Evolutionary conservation across 2,329 filamentous ascomycete species (phyloP).

Genomic region (Fusarium agapanthi): DNA sequence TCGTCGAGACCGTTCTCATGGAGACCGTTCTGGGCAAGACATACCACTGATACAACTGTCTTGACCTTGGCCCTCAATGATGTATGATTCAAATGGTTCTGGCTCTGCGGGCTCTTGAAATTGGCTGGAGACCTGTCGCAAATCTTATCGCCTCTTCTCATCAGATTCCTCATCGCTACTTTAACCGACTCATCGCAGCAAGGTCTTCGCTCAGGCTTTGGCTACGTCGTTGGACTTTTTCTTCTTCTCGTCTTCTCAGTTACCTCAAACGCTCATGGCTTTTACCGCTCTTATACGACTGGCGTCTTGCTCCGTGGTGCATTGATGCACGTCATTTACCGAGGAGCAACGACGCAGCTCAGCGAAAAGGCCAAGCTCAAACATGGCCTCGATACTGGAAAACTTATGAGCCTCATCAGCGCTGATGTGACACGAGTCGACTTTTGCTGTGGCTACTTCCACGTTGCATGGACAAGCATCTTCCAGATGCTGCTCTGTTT

Average conservation of each 20-base stretch:
- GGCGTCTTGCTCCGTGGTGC: conserved; percentile 10
- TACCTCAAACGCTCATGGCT: conserved; percentile 22
- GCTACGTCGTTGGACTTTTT: conserved; percentile 10
- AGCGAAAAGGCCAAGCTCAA: conserved; percentile 28
- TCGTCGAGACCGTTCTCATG: not conserved
- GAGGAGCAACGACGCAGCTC: conserved; percentile 16
- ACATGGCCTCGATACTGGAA: conserved; percentile 36
- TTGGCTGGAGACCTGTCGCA: conserved; percentile 37
- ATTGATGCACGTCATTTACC: conserved; percentile 27
- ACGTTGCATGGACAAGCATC: conserved; percentile 45
- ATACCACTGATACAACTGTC: conserved; percentile 37
- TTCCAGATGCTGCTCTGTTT: conserved; percentile 44
- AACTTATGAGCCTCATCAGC: conserved; percentile 46
- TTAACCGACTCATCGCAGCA: conserved; percentile 16
- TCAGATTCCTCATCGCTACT: conserved; percentile 19
- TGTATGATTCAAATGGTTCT: conserved; percentile 45
- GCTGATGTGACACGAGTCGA: conserved; percentile 46
- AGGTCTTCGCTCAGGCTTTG: conserved; percentile 10
- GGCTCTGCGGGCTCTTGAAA: conserved; percentile 42
- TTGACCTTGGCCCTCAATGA: conserved; percentile 43
- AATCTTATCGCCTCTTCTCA: conserved; percentile 19
- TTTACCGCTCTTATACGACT: conserved; percentile 17
- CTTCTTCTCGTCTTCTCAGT: conserved; percentile 18
- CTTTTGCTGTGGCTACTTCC: conserved; percentile 46
- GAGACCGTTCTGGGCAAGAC: conserved; percentile 41